Evolutionary conservation across 2,329 filamentous ascomycete genomes (phyloP).

Genomic region (Pseudocercospora fijiensis): DNA sequence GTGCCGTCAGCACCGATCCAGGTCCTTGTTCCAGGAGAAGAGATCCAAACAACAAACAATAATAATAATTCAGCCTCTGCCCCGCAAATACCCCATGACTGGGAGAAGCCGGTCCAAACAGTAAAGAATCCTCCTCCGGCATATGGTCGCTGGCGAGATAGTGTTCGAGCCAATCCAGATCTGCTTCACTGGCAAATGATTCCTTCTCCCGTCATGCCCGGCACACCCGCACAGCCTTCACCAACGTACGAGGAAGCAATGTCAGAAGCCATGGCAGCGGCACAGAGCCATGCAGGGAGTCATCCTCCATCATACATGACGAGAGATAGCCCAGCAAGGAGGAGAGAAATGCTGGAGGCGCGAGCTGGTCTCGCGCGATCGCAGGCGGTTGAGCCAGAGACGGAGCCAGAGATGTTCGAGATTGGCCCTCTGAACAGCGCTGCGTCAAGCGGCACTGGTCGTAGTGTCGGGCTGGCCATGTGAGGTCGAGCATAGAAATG

Average conservation of each 20-base stretch:
- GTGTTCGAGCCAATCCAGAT: slow-evolving; percentile 79
- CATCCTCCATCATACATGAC: slow-evolving; percentile 34
- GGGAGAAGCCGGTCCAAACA: slow-evolving; percentile 27
- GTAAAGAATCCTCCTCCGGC: slow-evolving; percentile 65
- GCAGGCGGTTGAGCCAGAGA: slow-evolving; percentile 24
- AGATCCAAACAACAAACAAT: slow-evolving; percentile 33
- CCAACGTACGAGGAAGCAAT: slow-evolving; percentile 37
- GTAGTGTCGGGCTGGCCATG: slow-evolving; percentile 21
- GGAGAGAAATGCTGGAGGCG: slow-evolving; percentile 27
- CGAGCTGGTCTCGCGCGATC: slow-evolving; percentile 26
- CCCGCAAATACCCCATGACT: slow-evolving; percentile 34
- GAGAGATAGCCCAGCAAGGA: slow-evolving; percentile 29
- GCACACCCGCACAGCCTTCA: slow-evolving; percentile 30
- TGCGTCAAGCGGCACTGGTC: slow-evolving; percentile 6
- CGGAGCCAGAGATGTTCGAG: slow-evolving; percentile 32
- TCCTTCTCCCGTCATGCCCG: slow-evolving; percentile 27
- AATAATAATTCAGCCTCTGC: slow-evolving; percentile 25
- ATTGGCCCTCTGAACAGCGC: slow-evolving; percentile 14
- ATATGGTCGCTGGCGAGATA: slow-evolving; percentile 81
- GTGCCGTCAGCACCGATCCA: slow-evolving; percentile 72
- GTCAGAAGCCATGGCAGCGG: slow-evolving; percentile 31
- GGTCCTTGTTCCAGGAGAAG: slow-evolving; percentile 66
- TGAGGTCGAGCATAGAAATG: slow-evolving; percentile 10
- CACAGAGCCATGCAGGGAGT: slow-evolving; percentile 15
- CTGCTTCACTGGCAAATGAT: slow-evolving; percentile 68